These are phyloP conservation scores for Bipolaris bicolor DNA, from an alignment of 2,329 filamentous ascomycete species.

Conservation along the genomic window DNA sequence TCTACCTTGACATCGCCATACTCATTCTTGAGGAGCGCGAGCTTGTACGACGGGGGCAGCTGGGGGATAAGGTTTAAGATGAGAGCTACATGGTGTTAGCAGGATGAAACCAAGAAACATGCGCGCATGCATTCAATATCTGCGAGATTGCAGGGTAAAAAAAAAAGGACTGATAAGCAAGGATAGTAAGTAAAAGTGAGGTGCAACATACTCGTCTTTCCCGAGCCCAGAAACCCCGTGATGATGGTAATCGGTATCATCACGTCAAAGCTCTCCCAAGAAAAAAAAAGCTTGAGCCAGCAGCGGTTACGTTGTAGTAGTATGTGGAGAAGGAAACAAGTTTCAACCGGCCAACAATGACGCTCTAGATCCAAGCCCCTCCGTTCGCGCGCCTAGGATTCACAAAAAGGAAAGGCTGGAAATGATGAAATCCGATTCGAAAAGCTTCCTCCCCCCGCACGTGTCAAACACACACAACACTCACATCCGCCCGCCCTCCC, in stretches of 20 bases:
- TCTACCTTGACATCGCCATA: slow-evolving; percentile 95
- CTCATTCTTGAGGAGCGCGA: slow-evolving; percentile 96
- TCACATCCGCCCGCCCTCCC: no score
- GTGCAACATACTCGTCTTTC: slow-evolving; percentile 73
- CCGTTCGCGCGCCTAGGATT: no score
- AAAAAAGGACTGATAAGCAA: neutral
- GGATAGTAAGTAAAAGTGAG: no score
- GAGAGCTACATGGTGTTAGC: slow-evolving; percentile 58
- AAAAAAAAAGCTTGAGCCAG: neutral
- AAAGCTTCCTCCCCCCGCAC: neutral
- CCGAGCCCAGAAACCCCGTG: slow-evolving; percentile 93
- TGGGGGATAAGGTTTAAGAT: slow-evolving; percentile 94
- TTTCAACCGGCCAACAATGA: neutral
- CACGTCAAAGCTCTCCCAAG: neutral
- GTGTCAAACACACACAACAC: slow-evolving; percentile 3
- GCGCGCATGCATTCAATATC: neutral
- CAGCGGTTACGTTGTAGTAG: neutral
- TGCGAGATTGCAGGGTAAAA: neutral
- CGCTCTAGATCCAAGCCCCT: neutral
- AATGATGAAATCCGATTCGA: neutral
- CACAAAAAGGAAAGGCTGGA: neutral
- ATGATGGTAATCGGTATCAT: slow-evolving; percentile 88
- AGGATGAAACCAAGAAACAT: no score
- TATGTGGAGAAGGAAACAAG: neutral
- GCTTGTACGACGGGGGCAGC: slow-evolving; percentile 82